phyloP scores from a whole-genome alignment of 352 stramenopile genomes.

The Globisporangium paddicum region DNA sequence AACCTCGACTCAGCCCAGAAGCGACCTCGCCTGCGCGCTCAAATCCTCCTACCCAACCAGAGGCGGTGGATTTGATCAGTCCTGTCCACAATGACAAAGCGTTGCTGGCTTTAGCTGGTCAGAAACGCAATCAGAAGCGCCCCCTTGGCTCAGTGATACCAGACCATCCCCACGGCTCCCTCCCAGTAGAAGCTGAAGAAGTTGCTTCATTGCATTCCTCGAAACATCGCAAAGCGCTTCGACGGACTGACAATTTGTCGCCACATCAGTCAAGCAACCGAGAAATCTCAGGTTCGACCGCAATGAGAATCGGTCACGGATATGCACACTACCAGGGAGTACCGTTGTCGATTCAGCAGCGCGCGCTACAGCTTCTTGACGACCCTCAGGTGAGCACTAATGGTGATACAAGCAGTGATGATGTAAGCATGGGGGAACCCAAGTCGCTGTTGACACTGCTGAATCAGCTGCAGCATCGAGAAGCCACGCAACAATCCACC shows the following conservation, averaged over 20 bases:
- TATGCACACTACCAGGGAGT: conserved; percentile 5
- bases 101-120: background rate
- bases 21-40: background rate
- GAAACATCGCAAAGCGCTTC: background rate
- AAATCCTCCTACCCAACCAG: background rate
- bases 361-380: background rate
- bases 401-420: background rate
- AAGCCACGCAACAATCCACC: background rate
- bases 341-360: conserved; percentile 10
- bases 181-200: background rate
- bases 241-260: background rate
- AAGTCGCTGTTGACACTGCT: background rate
- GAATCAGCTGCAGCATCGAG: background rate
- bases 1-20: background rate
- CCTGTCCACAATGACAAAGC: background rate
- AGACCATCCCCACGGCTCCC: background rate
- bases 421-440: background rate
- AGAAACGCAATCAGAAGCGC: background rate
- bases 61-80: background rate
- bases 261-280: background rate
- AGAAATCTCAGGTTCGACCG: background rate
- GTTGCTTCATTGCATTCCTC: background rate
- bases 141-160: background rate
- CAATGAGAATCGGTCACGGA: background rate
- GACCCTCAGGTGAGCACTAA: background rate